Conservation (phyloP, 2,329 filamentous ascomycete genomes). For the Lomentospora prolificans region DNA sequence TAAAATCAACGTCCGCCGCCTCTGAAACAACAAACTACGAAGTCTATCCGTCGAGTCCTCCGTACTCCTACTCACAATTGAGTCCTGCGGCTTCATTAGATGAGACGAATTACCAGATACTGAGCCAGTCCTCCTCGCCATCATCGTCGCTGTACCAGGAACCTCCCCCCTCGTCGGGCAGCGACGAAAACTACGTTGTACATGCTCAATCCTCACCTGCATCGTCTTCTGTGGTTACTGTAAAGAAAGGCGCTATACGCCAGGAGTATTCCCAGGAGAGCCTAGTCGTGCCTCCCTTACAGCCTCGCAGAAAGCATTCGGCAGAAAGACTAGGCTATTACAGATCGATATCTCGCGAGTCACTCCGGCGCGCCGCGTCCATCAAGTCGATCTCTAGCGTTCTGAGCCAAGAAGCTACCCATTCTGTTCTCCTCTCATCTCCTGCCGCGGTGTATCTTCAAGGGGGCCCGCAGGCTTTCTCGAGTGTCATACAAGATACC, state of each 20-base stretch:
- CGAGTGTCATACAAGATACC: slow-evolving; percentile 11
- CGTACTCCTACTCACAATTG: slow-evolving; percentile 28
- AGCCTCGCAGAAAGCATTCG: slow-evolving; percentile 35
- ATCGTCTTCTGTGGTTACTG: slow-evolving; percentile 27
- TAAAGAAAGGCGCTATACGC: slow-evolving; percentile 17
- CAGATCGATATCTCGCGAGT: slow-evolving; percentile 42
- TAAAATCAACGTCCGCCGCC: slow-evolving; percentile 27
- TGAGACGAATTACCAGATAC: slow-evolving; percentile 36
- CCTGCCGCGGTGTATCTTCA: slow-evolving; percentile 29
- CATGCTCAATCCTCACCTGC: slow-evolving; percentile 34
- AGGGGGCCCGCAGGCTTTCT: slow-evolving; percentile 20
- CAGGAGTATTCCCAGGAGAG: slow-evolving; percentile 52
- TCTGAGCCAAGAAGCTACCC: slow-evolving; percentile 37
- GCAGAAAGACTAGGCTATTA: slow-evolving; percentile 39
- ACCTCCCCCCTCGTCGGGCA: slow-evolving; percentile 26
- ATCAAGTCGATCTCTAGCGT: slow-evolving; percentile 46
- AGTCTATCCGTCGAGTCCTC: slow-evolving; percentile 37
- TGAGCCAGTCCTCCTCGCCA: slow-evolving; percentile 38
- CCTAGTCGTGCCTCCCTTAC: slow-evolving; percentile 45
- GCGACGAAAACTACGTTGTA: slow-evolving; percentile 43
- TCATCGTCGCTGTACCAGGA: slow-evolving; percentile 26
- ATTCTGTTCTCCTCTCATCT: slow-evolving; percentile 24
- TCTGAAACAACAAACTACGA: slow-evolving; percentile 47
- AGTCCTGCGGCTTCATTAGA: slow-evolving; percentile 10
- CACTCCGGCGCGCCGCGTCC: slow-evolving; percentile 38